Evolutionary conservation across 345 rosid species (phyloP).

Genomic region (Ricinus communis): DNA sequence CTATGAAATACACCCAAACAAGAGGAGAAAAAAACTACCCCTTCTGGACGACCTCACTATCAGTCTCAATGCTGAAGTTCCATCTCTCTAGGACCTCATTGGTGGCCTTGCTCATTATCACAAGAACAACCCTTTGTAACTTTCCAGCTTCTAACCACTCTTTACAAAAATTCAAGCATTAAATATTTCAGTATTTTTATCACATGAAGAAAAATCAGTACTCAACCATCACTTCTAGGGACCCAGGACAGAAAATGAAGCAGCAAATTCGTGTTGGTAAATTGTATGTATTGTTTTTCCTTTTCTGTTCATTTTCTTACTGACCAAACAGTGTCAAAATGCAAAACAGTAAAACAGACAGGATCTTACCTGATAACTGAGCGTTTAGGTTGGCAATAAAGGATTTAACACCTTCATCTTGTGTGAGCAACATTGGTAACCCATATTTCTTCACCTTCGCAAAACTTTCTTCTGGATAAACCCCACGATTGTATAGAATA

Average conservation of each 20-base stretch:
- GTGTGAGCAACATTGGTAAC: conserved; percentile 83
- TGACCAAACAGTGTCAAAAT: background rate
- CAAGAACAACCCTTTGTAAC: conserved; percentile 81
- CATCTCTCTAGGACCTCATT: conserved; percentile 90
- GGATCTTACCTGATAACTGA: conserved; percentile 70
- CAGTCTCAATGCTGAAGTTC: conserved; percentile 92
- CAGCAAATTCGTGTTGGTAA: no score
- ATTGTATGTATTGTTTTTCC: no score
- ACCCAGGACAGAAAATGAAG: no score
- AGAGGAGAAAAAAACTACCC: conserved; percentile 49
- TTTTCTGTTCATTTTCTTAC: background rate
- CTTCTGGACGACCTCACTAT: conserved; percentile 72
- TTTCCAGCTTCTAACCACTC: conserved; percentile 95
- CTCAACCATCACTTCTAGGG: background rate
- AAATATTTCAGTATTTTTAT: conserved; percentile 7
- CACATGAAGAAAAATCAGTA: background rate
- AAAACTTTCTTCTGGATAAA: conserved; percentile 91
- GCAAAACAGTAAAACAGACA: no score
- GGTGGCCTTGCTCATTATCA: conserved; percentile 80
- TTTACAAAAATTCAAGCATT: conserved; percentile 28
- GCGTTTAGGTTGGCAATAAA: conserved; percentile 63
- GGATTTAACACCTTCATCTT: conserved; percentile 86
- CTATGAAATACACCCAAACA: background rate
- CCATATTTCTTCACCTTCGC: conserved; percentile 95
- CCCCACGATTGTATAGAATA: conserved; percentile 92